Base-by-base conservation (phyloP, 306 rosid genomes). In the Prunus salicina region DNA sequence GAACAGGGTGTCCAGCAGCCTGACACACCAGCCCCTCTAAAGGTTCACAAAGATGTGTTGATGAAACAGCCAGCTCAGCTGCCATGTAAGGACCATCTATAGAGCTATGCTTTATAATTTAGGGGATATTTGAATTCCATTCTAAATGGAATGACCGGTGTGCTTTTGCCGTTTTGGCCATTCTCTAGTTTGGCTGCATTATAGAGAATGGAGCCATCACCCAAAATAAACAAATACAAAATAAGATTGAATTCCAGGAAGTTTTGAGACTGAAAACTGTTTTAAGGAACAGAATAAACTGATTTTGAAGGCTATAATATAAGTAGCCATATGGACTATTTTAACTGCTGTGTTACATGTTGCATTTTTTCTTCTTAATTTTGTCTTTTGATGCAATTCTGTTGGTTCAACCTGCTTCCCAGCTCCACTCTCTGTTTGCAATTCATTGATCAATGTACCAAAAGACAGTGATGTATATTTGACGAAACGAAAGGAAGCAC, bases 401-500 rank as follows among this genome's bases (percentile, higher is more conserved):
- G 8, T 58, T 57, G 72, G 14, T 74, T 67, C 55, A 52, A 51
- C 38, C 50, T 9, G 46, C 57, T 49, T 32, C 69, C 50, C 69
- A 56, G 41, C 60, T 49, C 68, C 30, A 78, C 32, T 64, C 25
- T 75, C 79, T 80, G 50, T 85, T 87, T 96, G 81, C 61, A 83
- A 82, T 82, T 57, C 87, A 30, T 30, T 78, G n/a, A 79, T 57
- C 81, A 86, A 87, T 75, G 71, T 84, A 47, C 93, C 97, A 14
- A 88, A 89, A 83, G 97, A 95, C 32, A 87, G 93, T 9, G 97
- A 89, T 3, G 67, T 81, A 55, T 90, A 67, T 86, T 20, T 82
- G 80, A 86, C 87, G 56, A 92, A 95, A 87, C 91, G 90, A 75
- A 88, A 83, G 66, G 99, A 95, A 87, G 99, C 97, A 18, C 80